Base-by-base conservation (phyloP, 495 filamentous ascomycete species). In the Bacidia gigantensis region DNA sequence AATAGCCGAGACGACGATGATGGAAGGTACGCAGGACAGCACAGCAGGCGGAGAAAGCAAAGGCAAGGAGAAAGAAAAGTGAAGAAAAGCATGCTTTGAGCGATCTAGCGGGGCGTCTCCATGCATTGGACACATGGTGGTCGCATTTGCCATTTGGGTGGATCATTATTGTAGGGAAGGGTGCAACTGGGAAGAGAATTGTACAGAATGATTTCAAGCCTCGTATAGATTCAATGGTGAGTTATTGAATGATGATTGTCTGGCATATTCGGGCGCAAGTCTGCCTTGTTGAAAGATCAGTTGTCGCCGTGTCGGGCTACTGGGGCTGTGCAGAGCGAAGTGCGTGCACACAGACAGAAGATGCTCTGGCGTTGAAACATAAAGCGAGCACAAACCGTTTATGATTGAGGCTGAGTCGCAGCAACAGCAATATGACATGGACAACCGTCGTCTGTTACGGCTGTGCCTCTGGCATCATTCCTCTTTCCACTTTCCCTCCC, bases 61-160 rank as follows among this genome's bases (percentile, higher is more conserved):
- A 60, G 55, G 55, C 45, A 61, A 61, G 22, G 49, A 56, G 38
- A 48, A 53, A 43, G 47, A 50, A 38, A 32, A 18, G 25, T 50
- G 26, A 50, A 11, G 9, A 10, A 21, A 5, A 18, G 41, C 9
- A 22, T 7, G 29, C 29, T 35, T 35, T 35, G 29, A 35, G n/a
- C n/a, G n/a, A n/a, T n/a, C n/a, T n/a, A n/a, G n/a, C n/a, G n/a
- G n/a, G 0, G 5, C 22, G 20, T n/a, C 24, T 21, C 5, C 5
- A 26, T 23, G 7, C 17, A 26, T 20, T 1, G 47, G 5, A 10
- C 5, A 7, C 14, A 7, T 14, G 29, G 14, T 7, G 29, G 29
- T 7, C 14, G 14, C 14, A 14, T 35, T 35, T 35, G 29, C 29
- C 7, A 35, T 35, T 35, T 35, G 29, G 29, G 29, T 14, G 29